Evolutionary conservation across 176 grass and related monocot genomes (phyloP), one percentile per base, ranked within the genome.

Genomic region (Puccinellia tenuiflora): DNA sequence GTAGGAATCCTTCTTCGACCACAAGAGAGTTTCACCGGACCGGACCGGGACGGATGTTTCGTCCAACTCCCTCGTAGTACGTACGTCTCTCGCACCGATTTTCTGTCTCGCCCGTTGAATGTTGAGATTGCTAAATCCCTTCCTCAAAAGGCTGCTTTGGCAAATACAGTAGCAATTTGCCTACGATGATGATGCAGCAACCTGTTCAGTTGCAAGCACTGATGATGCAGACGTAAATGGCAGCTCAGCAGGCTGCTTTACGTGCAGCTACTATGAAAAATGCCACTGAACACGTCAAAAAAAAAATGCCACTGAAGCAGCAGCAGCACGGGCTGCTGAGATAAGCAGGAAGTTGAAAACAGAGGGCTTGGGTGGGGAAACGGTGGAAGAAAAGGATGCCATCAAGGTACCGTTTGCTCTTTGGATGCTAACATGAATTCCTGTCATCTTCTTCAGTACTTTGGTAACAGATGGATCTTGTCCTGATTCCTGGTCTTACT

Each of bases 81-180:
- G n/a, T n/a, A n/a, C n/a, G n/a, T n/a, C n/a, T n/a, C n/a, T n/a
- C n/a, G n/a, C n/a, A n/a, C n/a, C n/a, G n/a, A n/a, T n/a, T n/a
- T n/a, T n/a, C n/a, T n/a, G n/a, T n/a, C n/a, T 51, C 91, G 87
- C 37, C 92, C 90, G 1, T 78, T 98, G 75, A 95, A 95, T 86
- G 95, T 98, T 79, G 95, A 95, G 79, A 98, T 95, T 90, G 95
- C 92, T 47, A 98, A 95, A 83, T 93, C 90, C 22, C 84, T 95
- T 25, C 95, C 95, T 52, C 83, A 81, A 9, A 91, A 91, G 70
- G 59, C 84, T 91, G 75, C 17, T 80, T 46, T 75, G 56, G 86
- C 78, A 22, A 98, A 93, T 83, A n/a, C n/a, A n/a, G n/a, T n/a
- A 93, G 88, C 75, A 80, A 81, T 51, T 81, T 95, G 73, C 88